Evolutionary conservation across 176 grass and related monocot genomes (phyloP), one percentile per base, ranked within the genome.

Genomic region (Paspalum vaginatum): DNA sequence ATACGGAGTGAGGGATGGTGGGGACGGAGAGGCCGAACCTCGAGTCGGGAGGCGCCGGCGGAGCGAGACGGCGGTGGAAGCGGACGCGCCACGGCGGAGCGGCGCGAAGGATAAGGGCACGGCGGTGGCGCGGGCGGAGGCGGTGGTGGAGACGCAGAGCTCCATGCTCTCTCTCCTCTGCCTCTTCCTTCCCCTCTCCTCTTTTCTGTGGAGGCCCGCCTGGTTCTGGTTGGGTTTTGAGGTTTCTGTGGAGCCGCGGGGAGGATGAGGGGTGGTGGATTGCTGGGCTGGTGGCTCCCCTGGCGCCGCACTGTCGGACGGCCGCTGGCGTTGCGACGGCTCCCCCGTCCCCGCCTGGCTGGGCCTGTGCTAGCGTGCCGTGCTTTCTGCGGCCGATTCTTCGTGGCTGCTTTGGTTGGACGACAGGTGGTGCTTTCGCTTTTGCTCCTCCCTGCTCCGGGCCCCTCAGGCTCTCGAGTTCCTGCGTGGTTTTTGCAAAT

Each of bases 61-160:
- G 2, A n/a, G 11, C 39, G 26, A 57, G 22, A 40, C n/a, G 15
- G 20, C 74, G 50, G 53, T 42, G n/a, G 70, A 64, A 1, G 6
- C 6, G 1, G 49, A 20, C 1, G 54, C 27, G 6, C 68, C 58
- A 14, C 65, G 48, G 42, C 25, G 65, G 65, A 50, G 56, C 40
- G 82, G 59, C 16, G 26, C 46, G 38, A 70, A 80, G 42, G 60
- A 60, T 16, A 79, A 5, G 75, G 81, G 81, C 5, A 76, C 56
- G 64, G 77, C 39, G 65, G 65, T 38, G 55, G 85, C 46, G 64
- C 85, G 79, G 9, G 78, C 77, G 47, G 77, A 49, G 48, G 65
- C 57, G 57, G 82, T 6, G 27, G 77, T 85, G 72, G 82, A 85
- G 77, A 81, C 82, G 83, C 70, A 76, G 32, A 50, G 83, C 83